These are phyloP conservation scores for Colletotrichum eremochloae DNA, from an alignment of 2,329 filamentous ascomycete species.

Conservation along the genomic window DNA sequence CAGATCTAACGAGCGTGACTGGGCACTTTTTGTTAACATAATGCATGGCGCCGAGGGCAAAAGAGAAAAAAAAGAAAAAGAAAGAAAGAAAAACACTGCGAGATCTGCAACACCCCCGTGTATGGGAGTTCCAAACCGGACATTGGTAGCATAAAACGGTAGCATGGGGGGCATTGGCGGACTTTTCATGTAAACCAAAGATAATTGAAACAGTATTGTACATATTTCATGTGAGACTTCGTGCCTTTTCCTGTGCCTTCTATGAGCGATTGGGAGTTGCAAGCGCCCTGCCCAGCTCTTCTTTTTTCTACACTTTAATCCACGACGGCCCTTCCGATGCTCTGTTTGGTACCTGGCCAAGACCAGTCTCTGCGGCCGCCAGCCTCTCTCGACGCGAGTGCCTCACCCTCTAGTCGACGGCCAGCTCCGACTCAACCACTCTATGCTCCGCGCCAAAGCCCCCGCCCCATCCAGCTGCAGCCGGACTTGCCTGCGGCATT, in stretches of 20 bases:
- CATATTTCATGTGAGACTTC: not conserved
- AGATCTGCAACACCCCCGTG: not conserved
- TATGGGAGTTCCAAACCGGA: not conserved
- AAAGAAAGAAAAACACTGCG: not conserved
- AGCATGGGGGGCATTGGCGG: not conserved
- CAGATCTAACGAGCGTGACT: constrained; percentile 73
- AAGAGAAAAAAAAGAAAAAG: too few relatives aligned
- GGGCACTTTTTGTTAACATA: constrained; percentile 5
- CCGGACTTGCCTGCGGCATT: constrained; percentile 18
- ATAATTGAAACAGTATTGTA: constrained; percentile 28
- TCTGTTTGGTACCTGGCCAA: not conserved
- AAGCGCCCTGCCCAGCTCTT: not conserved
- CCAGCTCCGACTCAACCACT: constrained; percentile 39
- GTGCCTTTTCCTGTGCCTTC: constrained; percentile 1
- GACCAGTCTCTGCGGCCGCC: not conserved
- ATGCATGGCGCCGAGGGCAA: not conserved
- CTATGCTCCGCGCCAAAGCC: constrained; percentile 31
- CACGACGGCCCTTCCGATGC: not conserved
- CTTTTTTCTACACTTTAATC: not conserved
- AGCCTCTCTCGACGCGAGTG: not conserved
- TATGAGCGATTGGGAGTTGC: not conserved
- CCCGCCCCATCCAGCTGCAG: constrained; percentile 19
- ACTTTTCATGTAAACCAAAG: not conserved
- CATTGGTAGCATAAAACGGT: constrained; percentile 18
- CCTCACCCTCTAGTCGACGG: constrained; percentile 28